A percentile compares a stretch with the other conserved stretches of the same genome.
phyloP scores from a whole-genome alignment of 2,329 filamentous ascomycete species.

The Claviceps pazoutovae region DNA sequence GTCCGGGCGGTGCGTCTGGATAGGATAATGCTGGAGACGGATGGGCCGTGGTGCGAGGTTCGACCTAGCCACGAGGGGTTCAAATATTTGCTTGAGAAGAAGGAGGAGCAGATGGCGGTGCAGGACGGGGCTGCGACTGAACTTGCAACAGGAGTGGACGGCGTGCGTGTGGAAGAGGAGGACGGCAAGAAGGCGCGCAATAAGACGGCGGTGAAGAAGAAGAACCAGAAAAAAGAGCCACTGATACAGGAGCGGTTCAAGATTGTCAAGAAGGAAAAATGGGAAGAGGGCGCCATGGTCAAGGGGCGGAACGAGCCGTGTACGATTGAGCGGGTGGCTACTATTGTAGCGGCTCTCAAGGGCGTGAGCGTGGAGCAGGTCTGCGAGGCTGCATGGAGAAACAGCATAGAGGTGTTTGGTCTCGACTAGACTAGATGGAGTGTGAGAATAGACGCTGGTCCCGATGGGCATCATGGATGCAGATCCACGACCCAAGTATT shows the following conservation, averaged over 20 bases:
- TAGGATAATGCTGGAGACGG: slow-evolving; percentile 83
- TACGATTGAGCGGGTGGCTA: slow-evolving; percentile 74
- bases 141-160: slow-evolving; percentile 7
- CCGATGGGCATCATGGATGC: not conserved
- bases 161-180: slow-evolving; percentile 18
- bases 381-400: slow-evolving; percentile 72
- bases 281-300: slow-evolving; percentile 73
- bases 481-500: not conserved
- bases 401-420: slow-evolving; percentile 68
- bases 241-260: slow-evolving; percentile 62
- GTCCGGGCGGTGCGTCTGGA: slow-evolving; percentile 68
- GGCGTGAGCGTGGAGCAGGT: slow-evolving; percentile 67
- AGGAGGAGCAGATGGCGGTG: slow-evolving; percentile 12
- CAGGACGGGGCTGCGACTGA: slow-evolving; percentile 12
- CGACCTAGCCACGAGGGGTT: slow-evolving; percentile 76
- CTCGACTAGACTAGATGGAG: slow-evolving; percentile 29
- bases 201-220: slow-evolving; percentile 18
- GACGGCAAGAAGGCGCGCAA: slow-evolving; percentile 15
- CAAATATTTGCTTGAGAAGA: slow-evolving; percentile 44
- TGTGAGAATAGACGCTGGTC: not conserved
- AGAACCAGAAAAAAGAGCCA: slow-evolving; percentile 44
- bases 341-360: slow-evolving; percentile 77
- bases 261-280: slow-evolving; percentile 91
- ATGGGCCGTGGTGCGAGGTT: slow-evolving; percentile 96
- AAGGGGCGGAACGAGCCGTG: slow-evolving; percentile 93